Conservation (phyloP, 2,329 filamentous ascomycete genomes). For the Fonsecaea multimorphosa region DNA sequence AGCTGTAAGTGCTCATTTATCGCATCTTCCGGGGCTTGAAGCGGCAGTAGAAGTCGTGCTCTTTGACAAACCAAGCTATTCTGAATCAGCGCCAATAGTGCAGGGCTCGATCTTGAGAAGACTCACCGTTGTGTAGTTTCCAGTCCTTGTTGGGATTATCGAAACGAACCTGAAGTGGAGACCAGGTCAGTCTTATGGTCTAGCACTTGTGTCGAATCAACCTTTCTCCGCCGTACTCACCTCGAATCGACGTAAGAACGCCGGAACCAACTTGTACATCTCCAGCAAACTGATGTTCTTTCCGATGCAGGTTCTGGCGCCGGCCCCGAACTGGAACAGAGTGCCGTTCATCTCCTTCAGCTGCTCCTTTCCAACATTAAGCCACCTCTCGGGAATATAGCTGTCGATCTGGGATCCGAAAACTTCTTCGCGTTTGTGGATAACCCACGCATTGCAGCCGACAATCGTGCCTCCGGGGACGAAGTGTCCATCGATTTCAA, state of each 20-base stretch:
- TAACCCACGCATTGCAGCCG: slow-evolving; percentile 75
- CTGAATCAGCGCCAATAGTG: neutral
- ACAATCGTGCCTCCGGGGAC: slow-evolving; percentile 75
- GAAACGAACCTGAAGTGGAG: slow-evolving; percentile 49
- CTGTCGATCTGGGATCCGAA: slow-evolving; percentile 71
- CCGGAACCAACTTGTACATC: slow-evolving; percentile 43
- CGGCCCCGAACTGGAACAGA: slow-evolving; percentile 56
- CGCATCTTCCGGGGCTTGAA: slow-evolving; percentile 34
- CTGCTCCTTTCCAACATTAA: slow-evolving; percentile 58
- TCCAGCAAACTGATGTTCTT: slow-evolving; percentile 43
- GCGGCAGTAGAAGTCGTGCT: slow-evolving; percentile 44
- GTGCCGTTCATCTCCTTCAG: slow-evolving; percentile 57
- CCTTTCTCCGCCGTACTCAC: slow-evolving; percentile 18
- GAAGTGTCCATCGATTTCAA: slow-evolving; percentile 69
- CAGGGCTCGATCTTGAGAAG: neutral
- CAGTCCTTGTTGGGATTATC: slow-evolving; percentile 37
- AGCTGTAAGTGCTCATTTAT: neutral
- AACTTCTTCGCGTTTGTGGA: slow-evolving; percentile 70
- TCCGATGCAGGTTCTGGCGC: slow-evolving; percentile 53
- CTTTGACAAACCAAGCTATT: slow-evolving; percentile 60
- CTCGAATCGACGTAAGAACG: slow-evolving; percentile 38
- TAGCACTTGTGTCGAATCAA: neutral
- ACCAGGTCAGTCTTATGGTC: slow-evolving; percentile 27
- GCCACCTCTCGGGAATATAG: slow-evolving; percentile 73
- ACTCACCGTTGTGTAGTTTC: slow-evolving; percentile 39